Base-by-base conservation (phyloP, 306 rosid genomes). In the Lathyrus oleraceus region DNA sequence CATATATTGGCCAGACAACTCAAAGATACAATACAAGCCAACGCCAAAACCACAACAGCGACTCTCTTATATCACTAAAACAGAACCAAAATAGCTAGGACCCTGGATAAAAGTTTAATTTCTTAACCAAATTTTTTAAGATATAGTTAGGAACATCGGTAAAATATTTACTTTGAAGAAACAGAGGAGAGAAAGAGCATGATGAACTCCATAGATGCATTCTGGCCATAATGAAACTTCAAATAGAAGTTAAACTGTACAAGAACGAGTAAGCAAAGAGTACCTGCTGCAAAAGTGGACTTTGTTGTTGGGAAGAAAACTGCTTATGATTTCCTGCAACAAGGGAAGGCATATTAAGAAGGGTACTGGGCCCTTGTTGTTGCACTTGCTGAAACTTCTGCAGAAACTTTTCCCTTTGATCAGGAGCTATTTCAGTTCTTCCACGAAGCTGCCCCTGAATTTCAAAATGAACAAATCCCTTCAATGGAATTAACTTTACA, bases 351-450 rank as follows among this genome's bases (percentile, higher is more conserved):
- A 93, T 88, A 69, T 84, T 83, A 65, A 84, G 97, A 68, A 93
- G 84, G 80, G 86, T 87, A 71, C 83, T 78, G 52, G 86, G 92
- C 69, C 95, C 92, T 71, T 93, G 98, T 79, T 89, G 97, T 85
- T 91, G 97, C 76, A 94, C 96, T 80, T 94, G 97, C 74, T 94
- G 97, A 65, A 81, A 87, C 77, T 87, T 86, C 82, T 94, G 98
- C 90, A 94, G 77, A 86, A 84, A 94, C 49, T 94, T 94, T 83
- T 94, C 98, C 79, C 97, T 84, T 76, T 85, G 96, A 84, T 94
- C 98, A 19, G 98, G 98, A 65, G 96, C 90, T 56, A 90, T 84
- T 85, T 94, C 98, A 80, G 97, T 85, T 86, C 98, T 94, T 78
- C 86, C 94, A 64, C 97, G 98, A 84, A 88, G 77, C 71, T 87